Conservation (phyloP, 148 eudicot species). For the Spergularia marina region DNA sequence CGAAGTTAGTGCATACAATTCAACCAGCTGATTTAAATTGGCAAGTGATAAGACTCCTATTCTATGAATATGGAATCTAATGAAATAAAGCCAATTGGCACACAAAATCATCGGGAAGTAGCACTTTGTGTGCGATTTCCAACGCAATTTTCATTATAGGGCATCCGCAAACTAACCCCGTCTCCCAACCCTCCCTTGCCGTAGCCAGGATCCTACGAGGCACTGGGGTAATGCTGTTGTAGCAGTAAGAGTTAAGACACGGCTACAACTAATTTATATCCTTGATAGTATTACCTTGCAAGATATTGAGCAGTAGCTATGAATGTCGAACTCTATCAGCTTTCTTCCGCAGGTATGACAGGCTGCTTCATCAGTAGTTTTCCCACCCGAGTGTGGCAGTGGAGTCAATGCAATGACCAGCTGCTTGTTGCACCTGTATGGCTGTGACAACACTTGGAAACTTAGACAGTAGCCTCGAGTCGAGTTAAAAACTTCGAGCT, state of each 20-base stretch:
- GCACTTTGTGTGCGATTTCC: neutral
- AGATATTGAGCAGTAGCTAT: constrained; percentile 47
- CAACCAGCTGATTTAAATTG: too few species aligned
- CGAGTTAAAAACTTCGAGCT: neutral
- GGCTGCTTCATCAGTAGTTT: constrained; percentile 24
- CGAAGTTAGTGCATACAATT: too few species aligned
- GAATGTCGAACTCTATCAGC: constrained; percentile 34
- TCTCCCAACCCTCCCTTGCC: too few species aligned
- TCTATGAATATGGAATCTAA: neutral
- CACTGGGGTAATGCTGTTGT: too few species aligned
- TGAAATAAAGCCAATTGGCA: neutral
- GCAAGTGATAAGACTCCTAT: neutral
- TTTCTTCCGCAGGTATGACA: constrained; percentile 46
- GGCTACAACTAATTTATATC: neutral
- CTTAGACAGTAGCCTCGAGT: neutral
- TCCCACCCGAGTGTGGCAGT: constrained; percentile 41
- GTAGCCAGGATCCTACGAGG: too few species aligned
- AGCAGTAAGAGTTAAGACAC: neutral
- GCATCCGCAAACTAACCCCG: too few species aligned
- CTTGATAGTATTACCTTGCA: constrained; percentile 45
- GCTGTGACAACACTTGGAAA: constrained; percentile 31
- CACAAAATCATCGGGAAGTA: neutral
- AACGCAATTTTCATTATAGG: neutral
- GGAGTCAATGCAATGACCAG: constrained; percentile 48
- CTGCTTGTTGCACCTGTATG: constrained; percentile 56